A percentile compares a stretch with the other conserved stretches of the same genome.
Evolutionary conservation across 805 yeast species (phyloP).

Genomic region (Yamadazyma ubonensis): DNA sequence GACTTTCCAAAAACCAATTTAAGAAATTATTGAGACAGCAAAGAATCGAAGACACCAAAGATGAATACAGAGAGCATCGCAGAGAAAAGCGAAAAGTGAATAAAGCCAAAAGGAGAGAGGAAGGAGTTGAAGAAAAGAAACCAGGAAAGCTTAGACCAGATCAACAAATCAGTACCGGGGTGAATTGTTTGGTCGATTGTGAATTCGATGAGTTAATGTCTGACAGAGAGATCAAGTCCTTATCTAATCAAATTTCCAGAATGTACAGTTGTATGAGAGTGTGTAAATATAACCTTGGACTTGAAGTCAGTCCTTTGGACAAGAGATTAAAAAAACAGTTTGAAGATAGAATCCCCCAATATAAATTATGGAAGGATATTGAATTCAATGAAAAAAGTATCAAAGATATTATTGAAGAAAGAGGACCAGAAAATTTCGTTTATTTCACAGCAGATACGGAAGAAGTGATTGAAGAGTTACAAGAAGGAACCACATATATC

Average conservation of each 20-base stretch:
- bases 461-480: constrained; percentile 59
- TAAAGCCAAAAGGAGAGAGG: constrained; percentile 22
- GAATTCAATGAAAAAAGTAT: constrained; percentile 43
- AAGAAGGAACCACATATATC: constrained; percentile 72
- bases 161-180: constrained; percentile 49
- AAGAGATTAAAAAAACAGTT: constrained; percentile 67
- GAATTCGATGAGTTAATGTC: constrained; percentile 88
- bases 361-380: constrained; percentile 67
- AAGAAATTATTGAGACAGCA: constrained; percentile 63
- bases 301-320: constrained; percentile 64
- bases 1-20: constrained; percentile 85
- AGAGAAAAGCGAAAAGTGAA: constrained; percentile 51
- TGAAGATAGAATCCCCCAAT: constrained; percentile 57
- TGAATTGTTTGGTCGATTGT: constrained; percentile 76
- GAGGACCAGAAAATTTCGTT: constrained; percentile 36
- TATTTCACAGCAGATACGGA: constrained; percentile 89
- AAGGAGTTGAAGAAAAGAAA: constrained; percentile 30
- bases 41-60: constrained; percentile 64
- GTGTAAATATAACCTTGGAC: constrained; percentile 54
- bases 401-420: constrained; percentile 22
- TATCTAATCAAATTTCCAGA: constrained; percentile 78
- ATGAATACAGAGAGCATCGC: constrained; percentile 53
- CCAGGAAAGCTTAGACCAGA: constrained; percentile 33
- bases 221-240: constrained; percentile 63
- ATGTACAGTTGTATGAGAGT: constrained; percentile 76